Evolutionary conservation across 768 basidiomycete species (phyloP).

Genomic region (Podaxis sp.): DNA sequence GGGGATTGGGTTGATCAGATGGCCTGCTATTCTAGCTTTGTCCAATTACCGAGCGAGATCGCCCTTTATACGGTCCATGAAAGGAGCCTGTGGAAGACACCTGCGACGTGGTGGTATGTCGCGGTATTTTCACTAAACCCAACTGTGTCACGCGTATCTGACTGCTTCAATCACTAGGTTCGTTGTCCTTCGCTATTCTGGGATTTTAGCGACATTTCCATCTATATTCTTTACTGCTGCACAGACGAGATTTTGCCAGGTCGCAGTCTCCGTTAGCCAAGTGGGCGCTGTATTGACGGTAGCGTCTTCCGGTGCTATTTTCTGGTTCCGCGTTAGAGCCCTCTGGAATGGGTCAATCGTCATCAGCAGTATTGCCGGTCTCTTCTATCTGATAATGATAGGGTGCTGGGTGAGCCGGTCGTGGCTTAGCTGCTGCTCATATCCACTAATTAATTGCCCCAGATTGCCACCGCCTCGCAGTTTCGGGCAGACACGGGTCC

Average conservation of each 20-base stretch:
- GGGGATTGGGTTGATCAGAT: background rate
- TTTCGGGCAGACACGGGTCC: slow-evolving; percentile 6
- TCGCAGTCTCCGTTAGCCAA: background rate
- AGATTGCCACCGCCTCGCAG: slow-evolving; percentile 4
- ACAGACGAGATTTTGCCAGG: slow-evolving; percentile 1
- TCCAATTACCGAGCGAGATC: slow-evolving; percentile 10
- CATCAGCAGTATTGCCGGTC: background rate
- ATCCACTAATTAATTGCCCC: background rate
- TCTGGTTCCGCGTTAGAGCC: slow-evolving; percentile 6
- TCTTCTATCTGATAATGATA: slow-evolving; percentile 9
- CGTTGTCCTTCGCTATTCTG: slow-evolving; percentile 7
- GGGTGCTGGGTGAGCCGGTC: slow-evolving; percentile 6
- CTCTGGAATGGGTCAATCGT: slow-evolving; percentile 7
- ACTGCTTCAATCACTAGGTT: slow-evolving; percentile 1
- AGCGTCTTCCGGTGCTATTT: slow-evolving; percentile 10
- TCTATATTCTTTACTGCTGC: slow-evolving; percentile 7
- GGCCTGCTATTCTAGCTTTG: background rate
- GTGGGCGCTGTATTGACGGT: slow-evolving; percentile 4
- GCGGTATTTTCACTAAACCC: no score
- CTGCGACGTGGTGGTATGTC: slow-evolving; percentile 10
- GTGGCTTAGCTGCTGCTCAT: background rate
- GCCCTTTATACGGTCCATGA: slow-evolving; percentile 1
- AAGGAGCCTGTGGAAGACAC: slow-evolving; percentile 4
- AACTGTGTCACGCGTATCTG: background rate
- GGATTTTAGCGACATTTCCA: slow-evolving; percentile 6